phyloP scores from a whole-genome alignment of 2,329 filamentous ascomycete species.

The Ophiosphaerella korrae region DNA sequence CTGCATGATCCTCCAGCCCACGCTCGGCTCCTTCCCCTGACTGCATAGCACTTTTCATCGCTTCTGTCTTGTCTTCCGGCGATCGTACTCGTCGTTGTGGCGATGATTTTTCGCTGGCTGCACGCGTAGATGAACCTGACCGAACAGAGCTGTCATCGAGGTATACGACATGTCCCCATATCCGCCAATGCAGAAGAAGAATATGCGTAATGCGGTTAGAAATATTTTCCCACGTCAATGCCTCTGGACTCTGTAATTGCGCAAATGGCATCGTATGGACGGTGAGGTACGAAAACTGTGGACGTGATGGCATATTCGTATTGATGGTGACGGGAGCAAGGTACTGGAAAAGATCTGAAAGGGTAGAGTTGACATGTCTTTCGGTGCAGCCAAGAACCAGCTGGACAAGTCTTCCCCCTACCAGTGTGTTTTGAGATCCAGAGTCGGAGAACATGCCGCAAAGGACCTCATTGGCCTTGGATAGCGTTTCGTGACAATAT shows the following conservation, averaged over 20 bases:
- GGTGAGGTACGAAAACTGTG: conserved; percentile 21
- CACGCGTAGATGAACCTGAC: background rate
- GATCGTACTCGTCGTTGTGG: background rate
- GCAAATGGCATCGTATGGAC: conserved; percentile 27
- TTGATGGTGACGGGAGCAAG: conserved; percentile 34
- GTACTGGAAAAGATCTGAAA: conserved; percentile 52
- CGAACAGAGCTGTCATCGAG: conserved; percentile 22
- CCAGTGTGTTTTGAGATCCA: conserved; percentile 38
- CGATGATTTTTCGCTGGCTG: background rate
- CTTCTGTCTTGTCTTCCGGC: background rate
- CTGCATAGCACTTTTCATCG: too few species aligned
- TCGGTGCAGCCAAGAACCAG: conserved; percentile 33
- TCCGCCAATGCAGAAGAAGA: conserved; percentile 84
- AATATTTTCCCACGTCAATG: conserved; percentile 64
- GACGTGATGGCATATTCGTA: conserved; percentile 13
- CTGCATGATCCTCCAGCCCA: conserved; percentile 5
- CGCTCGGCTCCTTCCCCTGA: background rate
- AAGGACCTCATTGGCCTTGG: conserved; percentile 44
- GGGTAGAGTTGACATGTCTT: conserved; percentile 44
- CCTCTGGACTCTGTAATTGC: conserved; percentile 15
- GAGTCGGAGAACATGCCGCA: conserved; percentile 41
- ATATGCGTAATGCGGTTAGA: conserved; percentile 81
- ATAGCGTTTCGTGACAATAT: conserved; percentile 43
- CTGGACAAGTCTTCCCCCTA: conserved; percentile 31
- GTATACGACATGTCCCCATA: conserved; percentile 82